Conservation (phyloP, 2,329 filamentous ascomycete genomes). For the Phyllosticta ampelicida region DNA sequence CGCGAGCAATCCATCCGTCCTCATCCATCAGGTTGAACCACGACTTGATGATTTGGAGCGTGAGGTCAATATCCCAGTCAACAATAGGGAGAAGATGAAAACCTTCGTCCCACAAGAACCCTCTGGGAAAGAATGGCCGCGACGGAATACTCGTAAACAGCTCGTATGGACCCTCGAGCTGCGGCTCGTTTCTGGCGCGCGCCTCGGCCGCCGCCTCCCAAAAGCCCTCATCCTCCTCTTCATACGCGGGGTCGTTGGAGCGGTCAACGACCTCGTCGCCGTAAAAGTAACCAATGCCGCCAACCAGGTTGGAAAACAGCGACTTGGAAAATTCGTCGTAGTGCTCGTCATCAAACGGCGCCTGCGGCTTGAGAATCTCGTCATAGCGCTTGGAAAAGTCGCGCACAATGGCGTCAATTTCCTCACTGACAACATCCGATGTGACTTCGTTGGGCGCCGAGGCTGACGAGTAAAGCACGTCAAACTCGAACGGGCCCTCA, state of each 20-base stretch:
- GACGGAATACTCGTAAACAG: slow-evolving; percentile 89
- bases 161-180: slow-evolving; percentile 71
- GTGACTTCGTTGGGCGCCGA: slow-evolving; percentile 48
- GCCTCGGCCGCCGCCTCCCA: slow-evolving; percentile 87
- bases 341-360: slow-evolving; percentile 63
- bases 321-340: slow-evolving; percentile 74
- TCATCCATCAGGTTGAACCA: slow-evolving; percentile 97
- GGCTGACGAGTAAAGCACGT: slow-evolving; percentile 76
- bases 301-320: slow-evolving; percentile 88
- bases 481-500: slow-evolving; percentile 81
- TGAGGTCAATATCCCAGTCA: slow-evolving; percentile 88
- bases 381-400: slow-evolving; percentile 67
- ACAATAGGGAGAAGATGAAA: slow-evolving; percentile 87
- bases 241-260: slow-evolving; percentile 84
- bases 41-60: slow-evolving; percentile 78
- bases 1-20: slow-evolving; percentile 93
- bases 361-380: slow-evolving; percentile 58
- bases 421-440: slow-evolving; percentile 54
- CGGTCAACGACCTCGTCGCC: slow-evolving; percentile 82
- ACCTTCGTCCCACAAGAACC: slow-evolving; percentile 96
- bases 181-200: slow-evolving; percentile 54
- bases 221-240: slow-evolving; percentile 90
- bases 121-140: slow-evolving; percentile 87
- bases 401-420: slow-evolving; percentile 55
- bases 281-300: slow-evolving; percentile 91